Conservation (phyloP, 2,329 filamentous ascomycete genomes). For the Aspergillus carbonarius region DNA sequence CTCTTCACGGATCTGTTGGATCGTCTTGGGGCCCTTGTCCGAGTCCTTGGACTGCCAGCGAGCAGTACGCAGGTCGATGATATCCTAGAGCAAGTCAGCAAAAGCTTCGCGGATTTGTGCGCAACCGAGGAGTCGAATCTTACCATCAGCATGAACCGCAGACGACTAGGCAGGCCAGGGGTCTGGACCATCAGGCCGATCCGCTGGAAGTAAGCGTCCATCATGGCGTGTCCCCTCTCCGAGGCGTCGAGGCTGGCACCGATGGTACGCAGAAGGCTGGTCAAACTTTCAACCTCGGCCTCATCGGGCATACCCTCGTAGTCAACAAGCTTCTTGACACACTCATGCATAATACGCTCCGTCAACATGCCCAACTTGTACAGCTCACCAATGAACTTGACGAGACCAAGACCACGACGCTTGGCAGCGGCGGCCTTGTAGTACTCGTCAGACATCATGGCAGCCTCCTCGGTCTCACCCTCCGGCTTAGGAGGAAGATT, state of each 20-base stretch:
- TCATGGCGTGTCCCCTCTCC: slow-evolving; percentile 80
- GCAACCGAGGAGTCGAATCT: slow-evolving; percentile 15
- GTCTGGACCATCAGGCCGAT: slow-evolving; percentile 80
- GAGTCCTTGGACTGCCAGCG: slow-evolving; percentile 84
- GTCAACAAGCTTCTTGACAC: slow-evolving; percentile 94
- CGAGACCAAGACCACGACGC: slow-evolving; percentile 92
- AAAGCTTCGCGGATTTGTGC: neutral
- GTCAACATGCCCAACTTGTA: slow-evolving; percentile 99
- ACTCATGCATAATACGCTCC: slow-evolving; percentile 99
- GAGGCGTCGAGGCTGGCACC: slow-evolving; percentile 80
- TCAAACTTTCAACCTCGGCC: slow-evolving; percentile 92
- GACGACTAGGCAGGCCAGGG: slow-evolving; percentile 77
- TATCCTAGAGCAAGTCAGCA: slow-evolving; percentile 54
- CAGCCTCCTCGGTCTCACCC: slow-evolving; percentile 68
- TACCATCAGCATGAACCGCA: slow-evolving; percentile 91
- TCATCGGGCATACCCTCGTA: slow-evolving; percentile 92
- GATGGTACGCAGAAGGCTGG: slow-evolving; percentile 87
- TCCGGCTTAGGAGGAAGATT: slow-evolving; percentile 79
- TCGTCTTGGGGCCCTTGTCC: slow-evolving; percentile 95
- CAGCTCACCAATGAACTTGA: slow-evolving; percentile 98
- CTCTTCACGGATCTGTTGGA: slow-evolving; percentile 84
- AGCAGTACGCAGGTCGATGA: slow-evolving; percentile 75
- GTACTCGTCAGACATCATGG: slow-evolving; percentile 92
- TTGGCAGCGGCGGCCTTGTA: slow-evolving; percentile 92
- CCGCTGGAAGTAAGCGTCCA: slow-evolving; percentile 90